Evolutionary conservation across 139 green algal species (phyloP).

Genomic region (Closterium sp.): DNA sequence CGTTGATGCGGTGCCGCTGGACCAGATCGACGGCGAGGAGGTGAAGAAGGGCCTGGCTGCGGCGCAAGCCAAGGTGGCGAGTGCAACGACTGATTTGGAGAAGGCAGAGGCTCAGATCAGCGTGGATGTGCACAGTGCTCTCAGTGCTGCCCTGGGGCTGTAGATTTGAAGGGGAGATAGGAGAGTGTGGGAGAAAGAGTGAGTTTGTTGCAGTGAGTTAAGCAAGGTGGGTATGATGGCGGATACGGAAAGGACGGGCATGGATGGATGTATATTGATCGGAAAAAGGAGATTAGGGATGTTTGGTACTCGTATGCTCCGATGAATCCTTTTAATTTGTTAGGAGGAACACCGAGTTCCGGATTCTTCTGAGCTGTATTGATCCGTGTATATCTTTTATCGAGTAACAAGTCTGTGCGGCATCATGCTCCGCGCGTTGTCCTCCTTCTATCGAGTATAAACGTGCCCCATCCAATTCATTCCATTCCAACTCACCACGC

Average conservation of each 20-base stretch:
- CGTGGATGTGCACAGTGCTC: conserved; percentile 83
- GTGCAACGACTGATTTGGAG: conserved; percentile 75
- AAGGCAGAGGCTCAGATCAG: conserved; percentile 81
- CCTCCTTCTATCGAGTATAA: neutral
- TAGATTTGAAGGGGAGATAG: neutral
- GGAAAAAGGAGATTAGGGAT: neutral
- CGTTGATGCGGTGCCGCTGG: conserved; percentile 77
- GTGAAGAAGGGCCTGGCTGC: conserved; percentile 60
- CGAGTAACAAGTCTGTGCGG: no score
- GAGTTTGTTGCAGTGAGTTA: neutral
- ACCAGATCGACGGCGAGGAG: conserved; percentile 56
- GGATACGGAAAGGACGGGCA: neutral
- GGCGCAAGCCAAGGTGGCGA: conserved; percentile 73
- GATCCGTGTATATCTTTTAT: no score
- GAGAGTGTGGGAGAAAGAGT: neutral
- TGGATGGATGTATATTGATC: neutral
- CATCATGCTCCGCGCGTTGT: no score
- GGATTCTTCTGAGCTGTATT: no score
- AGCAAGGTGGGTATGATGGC: neutral
- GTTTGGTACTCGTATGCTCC: neutral
- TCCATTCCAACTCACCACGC: neutral
- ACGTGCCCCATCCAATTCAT: neutral
- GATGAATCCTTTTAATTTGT: neutral
- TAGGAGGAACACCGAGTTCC: neutral
- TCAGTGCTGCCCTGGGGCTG: conserved; percentile 53